A percentile compares a stretch with the other conserved stretches of the same genome.
These are phyloP conservation scores for Podaxis rugospora DNA, from an alignment of 768 basidiomycete species.

Conservation along the genomic window DNA sequence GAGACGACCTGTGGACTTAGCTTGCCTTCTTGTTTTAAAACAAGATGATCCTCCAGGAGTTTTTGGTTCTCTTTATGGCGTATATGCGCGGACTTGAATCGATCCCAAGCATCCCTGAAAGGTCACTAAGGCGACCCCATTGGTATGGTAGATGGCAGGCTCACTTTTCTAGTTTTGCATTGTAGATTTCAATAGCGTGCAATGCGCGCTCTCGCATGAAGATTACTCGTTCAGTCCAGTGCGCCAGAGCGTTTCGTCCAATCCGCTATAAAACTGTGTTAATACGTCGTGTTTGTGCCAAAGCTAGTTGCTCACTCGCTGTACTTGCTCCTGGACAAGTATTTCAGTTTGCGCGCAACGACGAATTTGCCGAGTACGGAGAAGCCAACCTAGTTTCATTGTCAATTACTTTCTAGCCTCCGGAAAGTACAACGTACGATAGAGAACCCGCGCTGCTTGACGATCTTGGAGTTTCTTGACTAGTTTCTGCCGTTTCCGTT, in stretches of 20 bases:
- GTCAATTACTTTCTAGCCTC: background rate
- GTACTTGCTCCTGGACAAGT: slow-evolving; percentile 32
- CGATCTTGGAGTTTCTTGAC: slow-evolving; percentile 17
- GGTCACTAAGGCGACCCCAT: background rate
- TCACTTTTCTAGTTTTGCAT: slow-evolving; percentile 28
- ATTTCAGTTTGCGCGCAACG: slow-evolving; percentile 41
- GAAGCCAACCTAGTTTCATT: slow-evolving; percentile 41
- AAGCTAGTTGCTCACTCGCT: slow-evolving; percentile 25
- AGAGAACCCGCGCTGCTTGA: slow-evolving; percentile 14
- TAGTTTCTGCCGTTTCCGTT: slow-evolving; percentile 19
- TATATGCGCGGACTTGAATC: background rate
- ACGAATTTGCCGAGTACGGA: slow-evolving; percentile 30
- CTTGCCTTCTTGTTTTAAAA: slow-evolving; percentile 76
- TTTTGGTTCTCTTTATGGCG: slow-evolving; percentile 2
- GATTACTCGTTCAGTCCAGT: slow-evolving; percentile 74
- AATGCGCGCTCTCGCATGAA: slow-evolving; percentile 70
- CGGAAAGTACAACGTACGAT: background rate
- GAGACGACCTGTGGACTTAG: background rate
- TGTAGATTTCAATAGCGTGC: slow-evolving; percentile 48
- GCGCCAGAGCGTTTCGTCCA: slow-evolving; percentile 39
- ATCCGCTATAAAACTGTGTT: slow-evolving; percentile 39
- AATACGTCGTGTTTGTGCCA: background rate
- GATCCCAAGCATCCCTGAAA: slow-evolving; percentile 4
- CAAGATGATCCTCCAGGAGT: slow-evolving; percentile 79
- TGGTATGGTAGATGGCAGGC: slow-evolving; percentile 29